phyloP scores from a whole-genome alignment of 805 yeast genomes.

The Lipomyces oligophaga region DNA sequence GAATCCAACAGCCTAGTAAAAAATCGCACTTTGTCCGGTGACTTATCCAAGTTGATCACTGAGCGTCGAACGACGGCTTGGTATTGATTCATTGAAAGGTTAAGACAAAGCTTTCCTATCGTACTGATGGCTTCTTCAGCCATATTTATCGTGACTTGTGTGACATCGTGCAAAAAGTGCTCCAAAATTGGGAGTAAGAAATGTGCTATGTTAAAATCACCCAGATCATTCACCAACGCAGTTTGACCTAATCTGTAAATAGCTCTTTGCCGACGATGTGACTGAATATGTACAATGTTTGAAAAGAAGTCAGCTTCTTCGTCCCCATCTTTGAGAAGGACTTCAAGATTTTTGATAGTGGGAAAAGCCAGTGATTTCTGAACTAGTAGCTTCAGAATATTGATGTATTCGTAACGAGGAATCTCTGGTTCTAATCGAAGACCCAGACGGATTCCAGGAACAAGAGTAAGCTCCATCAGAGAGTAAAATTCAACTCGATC shows the following conservation, averaged over 20 bases:
- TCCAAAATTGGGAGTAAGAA: slow-evolving; percentile 83
- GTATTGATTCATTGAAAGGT: slow-evolving; percentile 74
- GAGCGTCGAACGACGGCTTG: slow-evolving; percentile 71
- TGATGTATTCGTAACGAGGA: slow-evolving; percentile 67
- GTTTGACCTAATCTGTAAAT: slow-evolving; percentile 57
- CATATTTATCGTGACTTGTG: slow-evolving; percentile 38
- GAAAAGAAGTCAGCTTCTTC: slow-evolving; percentile 79
- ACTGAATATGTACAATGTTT: slow-evolving; percentile 77
- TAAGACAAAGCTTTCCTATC: slow-evolving; percentile 54
- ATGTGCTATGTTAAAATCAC: slow-evolving; percentile 63
- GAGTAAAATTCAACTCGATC: slow-evolving; percentile 31
- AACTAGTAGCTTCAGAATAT: slow-evolving; percentile 62
- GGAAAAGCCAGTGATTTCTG: slow-evolving; percentile 41
- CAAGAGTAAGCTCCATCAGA: slow-evolving; percentile 48
- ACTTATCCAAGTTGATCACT: slow-evolving; percentile 46
- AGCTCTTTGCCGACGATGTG: slow-evolving; percentile 82
- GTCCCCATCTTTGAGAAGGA: slow-evolving; percentile 59
- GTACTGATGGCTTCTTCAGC: slow-evolving; percentile 51
- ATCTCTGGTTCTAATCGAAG: slow-evolving; percentile 57
- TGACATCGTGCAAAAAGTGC: slow-evolving; percentile 51
- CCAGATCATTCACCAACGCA: slow-evolving; percentile 42
- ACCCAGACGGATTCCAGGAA: slow-evolving; percentile 67
- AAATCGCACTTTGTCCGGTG: slow-evolving; percentile 33
- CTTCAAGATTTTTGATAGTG: slow-evolving; percentile 63
- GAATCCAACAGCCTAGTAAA: slow-evolving; percentile 47